A percentile compares a stretch with the other conserved stretches of the same genome.
Conservation (phyloP, 1,284 basidiomycete genomes). For the Moesziomyces sp. region DNA sequence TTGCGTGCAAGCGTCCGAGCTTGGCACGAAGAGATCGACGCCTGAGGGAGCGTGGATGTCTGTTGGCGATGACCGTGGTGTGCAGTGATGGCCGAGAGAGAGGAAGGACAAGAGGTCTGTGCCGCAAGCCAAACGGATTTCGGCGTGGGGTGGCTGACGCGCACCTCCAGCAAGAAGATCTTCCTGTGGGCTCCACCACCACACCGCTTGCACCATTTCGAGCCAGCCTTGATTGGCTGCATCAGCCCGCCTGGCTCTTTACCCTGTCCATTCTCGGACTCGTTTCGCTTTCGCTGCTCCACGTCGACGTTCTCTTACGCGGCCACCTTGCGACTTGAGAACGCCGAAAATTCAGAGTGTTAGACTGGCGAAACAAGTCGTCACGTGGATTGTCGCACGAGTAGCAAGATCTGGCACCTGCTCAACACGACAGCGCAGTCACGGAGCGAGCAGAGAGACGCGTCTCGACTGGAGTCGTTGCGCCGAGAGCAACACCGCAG, state of each 20-base stretch:
- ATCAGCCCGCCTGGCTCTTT: no score
- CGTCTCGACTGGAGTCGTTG: slow-evolving; percentile 7
- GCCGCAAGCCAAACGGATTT: background rate
- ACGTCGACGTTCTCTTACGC: slow-evolving; percentile 30
- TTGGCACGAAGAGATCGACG: slow-evolving; percentile 7
- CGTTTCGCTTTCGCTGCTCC: slow-evolving; percentile 11
- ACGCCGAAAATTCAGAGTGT: background rate
- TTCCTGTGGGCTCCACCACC: slow-evolving; percentile 4
- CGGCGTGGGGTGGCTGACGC: slow-evolving; percentile 3
- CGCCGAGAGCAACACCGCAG: slow-evolving; percentile 30
- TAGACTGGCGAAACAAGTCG: background rate
- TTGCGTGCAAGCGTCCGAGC: background rate
- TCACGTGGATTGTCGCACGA: slow-evolving; percentile 40
- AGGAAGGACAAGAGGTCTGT: background rate
- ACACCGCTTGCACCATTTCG: background rate
- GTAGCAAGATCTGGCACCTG: background rate
- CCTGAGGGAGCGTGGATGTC: slow-evolving; percentile 9
- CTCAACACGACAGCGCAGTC: slow-evolving; percentile 10
- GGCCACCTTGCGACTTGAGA: slow-evolving; percentile 6
- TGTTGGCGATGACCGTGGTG: slow-evolving; percentile 19
- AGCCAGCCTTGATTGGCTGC: background rate
- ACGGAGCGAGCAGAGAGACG: background rate
- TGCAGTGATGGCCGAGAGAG: slow-evolving; percentile 1
- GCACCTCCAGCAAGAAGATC: slow-evolving; percentile 18
- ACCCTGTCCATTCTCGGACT: background rate